Conservation (phyloP, 352 stramenopile species). For the Globisporangium iwayamae region DNA sequence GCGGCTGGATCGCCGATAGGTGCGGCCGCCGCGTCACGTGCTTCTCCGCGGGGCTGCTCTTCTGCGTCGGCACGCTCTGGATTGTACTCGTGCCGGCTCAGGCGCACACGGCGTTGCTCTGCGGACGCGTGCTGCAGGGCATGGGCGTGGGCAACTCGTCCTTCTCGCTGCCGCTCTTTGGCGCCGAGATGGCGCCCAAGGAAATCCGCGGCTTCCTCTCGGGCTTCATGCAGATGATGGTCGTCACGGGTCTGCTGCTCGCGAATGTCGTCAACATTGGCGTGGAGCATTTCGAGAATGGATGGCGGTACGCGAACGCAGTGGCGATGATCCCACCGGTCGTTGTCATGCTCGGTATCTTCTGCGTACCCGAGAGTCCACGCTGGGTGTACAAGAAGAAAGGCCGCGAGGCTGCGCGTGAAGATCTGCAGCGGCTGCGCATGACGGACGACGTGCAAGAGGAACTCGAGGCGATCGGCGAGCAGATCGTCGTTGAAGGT, state of each 20-base stretch:
- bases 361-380: constrained; percentile 45
- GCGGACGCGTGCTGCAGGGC: constrained; percentile 35
- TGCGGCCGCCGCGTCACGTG: constrained; percentile 37
- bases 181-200: constrained; percentile 38
- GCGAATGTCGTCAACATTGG: constrained; percentile 35
- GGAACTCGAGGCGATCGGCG: constrained; percentile 43
- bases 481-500: constrained; percentile 35
- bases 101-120: constrained; percentile 23
- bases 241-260: constrained; percentile 35
- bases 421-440: constrained; percentile 27
- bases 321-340: constrained; percentile 28
- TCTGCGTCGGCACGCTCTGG: constrained; percentile 34
- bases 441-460: constrained; percentile 25
- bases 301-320: constrained; percentile 33
- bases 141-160: constrained; percentile 43
- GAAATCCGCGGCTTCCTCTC: constrained; percentile 36
- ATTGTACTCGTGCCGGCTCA: constrained; percentile 19
- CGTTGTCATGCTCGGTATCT: constrained; percentile 41
- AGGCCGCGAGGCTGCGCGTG: constrained; percentile 25
- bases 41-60: constrained; percentile 33
- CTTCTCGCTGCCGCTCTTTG: constrained; percentile 41
- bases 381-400: constrained; percentile 46
- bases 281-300: constrained; percentile 21
- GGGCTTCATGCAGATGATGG: constrained; percentile 41
- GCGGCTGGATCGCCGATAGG: constrained; percentile 28